Evolutionary conservation across 2,329 filamentous ascomycete species (phyloP), one percentile per base, ranked within the genome.

Genomic region (Chaetomiaceae sp.): DNA sequence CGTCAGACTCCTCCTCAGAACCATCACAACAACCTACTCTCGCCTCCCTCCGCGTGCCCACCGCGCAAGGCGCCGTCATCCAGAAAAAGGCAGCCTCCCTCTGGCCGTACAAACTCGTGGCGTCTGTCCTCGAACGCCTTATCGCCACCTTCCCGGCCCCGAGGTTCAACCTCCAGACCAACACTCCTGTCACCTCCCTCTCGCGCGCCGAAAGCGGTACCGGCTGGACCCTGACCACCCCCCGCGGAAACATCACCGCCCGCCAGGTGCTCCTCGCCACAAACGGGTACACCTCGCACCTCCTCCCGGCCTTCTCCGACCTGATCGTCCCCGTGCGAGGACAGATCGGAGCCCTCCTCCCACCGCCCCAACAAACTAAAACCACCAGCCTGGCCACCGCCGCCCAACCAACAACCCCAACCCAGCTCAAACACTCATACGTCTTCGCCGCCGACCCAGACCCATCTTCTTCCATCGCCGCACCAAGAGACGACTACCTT

Each of bases 41-140:
- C 4, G 69, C 67, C 23, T 68, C 68, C 30, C 73, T 87, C 20
- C 72, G 82, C 3, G 68, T 85, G 1, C 75, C 78, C 0, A 65
- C 66, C 7, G 83, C 82, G 6, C 63, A 75, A 7, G 87, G 83
- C 2, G 86, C 82, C 5, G 75, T 89, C 3, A 70, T 85, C 14
- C 85, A 85, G 55, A 70, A 72, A 35, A 70, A 79, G 37, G 87
- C 87, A 0, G 86, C 83, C 0, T 82, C 81, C 58, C 65, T 89
- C 40, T 91, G 86, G 86, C 89, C 89, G 0, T 95, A 95, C 67
- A 95, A 93, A 68, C 78, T 95, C 16, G 83, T 95, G 2, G 73
- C 82, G 1, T 85, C 82, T 68, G 74, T 91, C 0, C 70, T 95
- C 1, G 81, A 87, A 63, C 66, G 71, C 8, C 74, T 88, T 0